These are phyloP conservation scores for Hortiboletus flavorubellus DNA, from an alignment of 768 basidiomycete genomes.

Conservation along the genomic window DNA sequence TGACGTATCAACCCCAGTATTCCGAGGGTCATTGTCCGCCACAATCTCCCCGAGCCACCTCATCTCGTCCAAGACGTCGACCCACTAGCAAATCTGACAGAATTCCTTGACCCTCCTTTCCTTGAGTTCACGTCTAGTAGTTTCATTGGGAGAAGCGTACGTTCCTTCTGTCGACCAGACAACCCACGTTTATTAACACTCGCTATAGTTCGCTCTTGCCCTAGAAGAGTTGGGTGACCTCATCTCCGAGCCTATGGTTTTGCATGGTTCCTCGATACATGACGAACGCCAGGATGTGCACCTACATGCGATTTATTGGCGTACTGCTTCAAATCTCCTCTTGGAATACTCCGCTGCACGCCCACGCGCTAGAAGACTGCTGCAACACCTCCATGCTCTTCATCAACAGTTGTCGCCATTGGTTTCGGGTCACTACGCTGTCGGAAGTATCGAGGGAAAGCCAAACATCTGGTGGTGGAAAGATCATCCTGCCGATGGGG, in stretches of 20 bases:
- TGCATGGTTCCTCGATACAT: background rate
- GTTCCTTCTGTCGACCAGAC: background rate
- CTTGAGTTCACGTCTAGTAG: slow-evolving; percentile 24
- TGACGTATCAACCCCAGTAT: slow-evolving; percentile 8
- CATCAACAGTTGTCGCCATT: slow-evolving; percentile 13
- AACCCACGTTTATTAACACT: background rate
- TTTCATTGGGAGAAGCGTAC: slow-evolving; percentile 31
- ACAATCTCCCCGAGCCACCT: background rate
- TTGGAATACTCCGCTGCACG: slow-evolving; percentile 32
- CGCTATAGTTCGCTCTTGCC: slow-evolving; percentile 25
- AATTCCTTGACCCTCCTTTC: slow-evolving; percentile 15
- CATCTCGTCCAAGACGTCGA: slow-evolving; percentile 3
- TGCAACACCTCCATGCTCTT: slow-evolving; percentile 14
- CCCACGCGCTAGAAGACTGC: slow-evolving; percentile 15
- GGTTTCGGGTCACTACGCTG: background rate
- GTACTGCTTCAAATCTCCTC: slow-evolving; percentile 30
- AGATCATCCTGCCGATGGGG: slow-evolving; percentile 2
- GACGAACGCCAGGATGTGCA: slow-evolving; percentile 8
- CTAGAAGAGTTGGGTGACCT: slow-evolving; percentile 28
- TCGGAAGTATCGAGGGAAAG: background rate
- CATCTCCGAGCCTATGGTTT: slow-evolving; percentile 2
- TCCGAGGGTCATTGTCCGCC: background rate
- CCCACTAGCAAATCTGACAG: slow-evolving; percentile 20
- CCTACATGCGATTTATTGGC: slow-evolving; percentile 27
- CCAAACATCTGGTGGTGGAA: slow-evolving; percentile 7